These are phyloP conservation scores for Verticillium zaregamsianum DNA, from an alignment of 2,329 filamentous ascomycete species.

Conservation along the genomic window DNA sequence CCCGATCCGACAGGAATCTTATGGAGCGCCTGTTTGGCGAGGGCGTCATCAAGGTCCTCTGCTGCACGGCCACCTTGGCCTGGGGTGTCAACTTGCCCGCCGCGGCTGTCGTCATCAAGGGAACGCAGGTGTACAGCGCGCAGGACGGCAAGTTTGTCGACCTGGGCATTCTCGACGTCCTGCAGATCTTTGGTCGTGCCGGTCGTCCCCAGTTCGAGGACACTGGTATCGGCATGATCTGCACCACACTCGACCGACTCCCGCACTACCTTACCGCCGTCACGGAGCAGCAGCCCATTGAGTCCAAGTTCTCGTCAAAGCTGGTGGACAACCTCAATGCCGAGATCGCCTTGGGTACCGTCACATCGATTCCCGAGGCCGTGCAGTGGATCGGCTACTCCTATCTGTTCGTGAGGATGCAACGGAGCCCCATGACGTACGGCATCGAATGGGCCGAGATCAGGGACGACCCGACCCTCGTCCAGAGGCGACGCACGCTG, in stretches of 20 bases:
- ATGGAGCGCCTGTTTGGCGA: slow-evolving; percentile 89
- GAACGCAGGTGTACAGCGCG: slow-evolving; percentile 93
- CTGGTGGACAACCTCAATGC: slow-evolving; percentile 96
- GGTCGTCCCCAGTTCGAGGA: slow-evolving; percentile 97
- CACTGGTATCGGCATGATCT: slow-evolving; percentile 96
- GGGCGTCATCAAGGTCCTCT: slow-evolving; percentile 93
- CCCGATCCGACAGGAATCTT: slow-evolving; percentile 88
- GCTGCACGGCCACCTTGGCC: slow-evolving; percentile 94
- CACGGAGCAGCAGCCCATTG: slow-evolving; percentile 93
- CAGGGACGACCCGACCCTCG: slow-evolving; percentile 79
- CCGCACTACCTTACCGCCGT: slow-evolving; percentile 88
- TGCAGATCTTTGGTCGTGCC: slow-evolving; percentile 97
- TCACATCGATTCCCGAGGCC: slow-evolving; percentile 88
- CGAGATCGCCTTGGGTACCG: slow-evolving; percentile 88
- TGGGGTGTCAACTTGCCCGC: slow-evolving; percentile 99
- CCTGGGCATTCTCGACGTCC: slow-evolving; percentile 89
- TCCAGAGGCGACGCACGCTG: slow-evolving; percentile 78
- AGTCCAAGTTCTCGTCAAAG: slow-evolving; percentile 92
- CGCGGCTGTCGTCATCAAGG: slow-evolving; percentile 95
- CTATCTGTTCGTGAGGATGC: slow-evolving; percentile 96
- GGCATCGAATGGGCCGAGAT: slow-evolving; percentile 94
- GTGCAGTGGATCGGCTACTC: slow-evolving; percentile 98
- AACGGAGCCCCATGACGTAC: slow-evolving; percentile 83
- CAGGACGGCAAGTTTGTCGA: slow-evolving; percentile 97
- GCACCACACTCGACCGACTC: slow-evolving; percentile 91